Evolutionary conservation across 2,329 filamentous ascomycete genomes (phyloP), one percentile per base, ranked within the genome.

Genomic region (Teratosphaeria viscida): DNA sequence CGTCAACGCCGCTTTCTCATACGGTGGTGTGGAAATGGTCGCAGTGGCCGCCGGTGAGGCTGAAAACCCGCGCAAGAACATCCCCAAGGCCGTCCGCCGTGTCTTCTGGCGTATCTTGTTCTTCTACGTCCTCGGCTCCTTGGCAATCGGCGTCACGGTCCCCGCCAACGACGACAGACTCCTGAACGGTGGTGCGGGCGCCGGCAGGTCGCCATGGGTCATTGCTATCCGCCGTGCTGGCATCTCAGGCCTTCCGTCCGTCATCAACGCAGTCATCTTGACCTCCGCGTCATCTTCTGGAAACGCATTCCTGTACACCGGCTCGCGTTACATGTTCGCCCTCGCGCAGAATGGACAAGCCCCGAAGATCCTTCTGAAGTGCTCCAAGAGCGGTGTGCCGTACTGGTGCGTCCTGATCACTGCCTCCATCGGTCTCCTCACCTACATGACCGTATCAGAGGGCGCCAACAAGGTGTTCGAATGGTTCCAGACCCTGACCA

Each of bases 101-200:
- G 53, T 88, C 65, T 92, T 92, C 75, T 92, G 83, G 77, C 88
- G 89, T 60, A 92, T 92, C 71, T 74, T 90, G 65, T 78, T 92
- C 76, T 92, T 92, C 79, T 92, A 92, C 78, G 80, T 85, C 67
- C 73, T 90, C 61, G 85, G 82, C 26, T 86, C 91, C 39, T 80
- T 92, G 57, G 79, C 92, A 56, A 78, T 92, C 58, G 88, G 88
- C 68, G 89, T 90, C 80, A 79, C 87, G 56, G 86, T 92, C 5
- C 87, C 87, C 1, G 92, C 88, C 78, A 75, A 92, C 78, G 82
- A 82, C 47, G 0, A 63, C 0, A 72, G 82, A 0, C 83, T 90
- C 5, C 73, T 76, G 26, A 54, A 54, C 23, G 53, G 27, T 32
- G 76, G 72, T 52, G 65, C 68, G 4, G 63, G 62, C 19, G 72